Conservation (phyloP, 129 eudicot species). For the Smallanthus sonchifolius region DNA sequence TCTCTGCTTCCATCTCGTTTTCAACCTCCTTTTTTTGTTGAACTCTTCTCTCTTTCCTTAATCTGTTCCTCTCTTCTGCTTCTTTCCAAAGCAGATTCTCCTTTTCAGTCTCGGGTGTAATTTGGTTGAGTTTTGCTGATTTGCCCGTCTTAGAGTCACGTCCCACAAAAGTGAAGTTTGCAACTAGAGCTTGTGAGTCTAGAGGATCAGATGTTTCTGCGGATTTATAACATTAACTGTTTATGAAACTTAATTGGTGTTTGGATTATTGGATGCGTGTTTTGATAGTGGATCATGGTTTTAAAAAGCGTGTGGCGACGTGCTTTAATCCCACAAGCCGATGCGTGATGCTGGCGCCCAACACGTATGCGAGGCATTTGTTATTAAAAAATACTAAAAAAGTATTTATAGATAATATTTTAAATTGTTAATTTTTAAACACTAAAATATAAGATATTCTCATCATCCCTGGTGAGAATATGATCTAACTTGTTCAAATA, state of each 20-base stretch:
- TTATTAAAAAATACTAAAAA: too few species aligned
- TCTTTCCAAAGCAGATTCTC: constrained; percentile 74
- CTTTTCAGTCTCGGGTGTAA: constrained; percentile 59
- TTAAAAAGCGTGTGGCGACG: not conserved
- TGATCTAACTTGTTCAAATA: too few species aligned
- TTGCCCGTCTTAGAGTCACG: constrained; percentile 86
- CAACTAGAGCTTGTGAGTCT: constrained; percentile 63
- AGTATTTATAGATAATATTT: too few species aligned
- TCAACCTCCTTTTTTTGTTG: constrained; percentile 45
- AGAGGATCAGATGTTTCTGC: constrained; percentile 45
- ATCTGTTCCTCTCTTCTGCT: constrained; percentile 79
- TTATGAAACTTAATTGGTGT: not conserved
- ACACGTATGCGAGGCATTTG: too few species aligned
- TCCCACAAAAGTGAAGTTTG: constrained; percentile 95
- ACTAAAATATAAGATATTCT: too few species aligned
- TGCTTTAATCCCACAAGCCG: too few species aligned
- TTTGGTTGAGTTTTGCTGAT: constrained; percentile 64
- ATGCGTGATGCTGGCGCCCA: too few species aligned
- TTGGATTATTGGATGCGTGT: not conserved
- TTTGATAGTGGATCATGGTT: not conserved
- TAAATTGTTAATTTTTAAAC: too few species aligned
- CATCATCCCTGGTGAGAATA: too few species aligned
- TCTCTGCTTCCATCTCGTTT: constrained; percentile 36
- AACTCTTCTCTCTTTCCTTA: constrained; percentile 47
- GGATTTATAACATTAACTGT: constrained; percentile 12